Base-by-base conservation (phyloP, 495 filamentous ascomycete species). In the Terfezia claveryi region DNA sequence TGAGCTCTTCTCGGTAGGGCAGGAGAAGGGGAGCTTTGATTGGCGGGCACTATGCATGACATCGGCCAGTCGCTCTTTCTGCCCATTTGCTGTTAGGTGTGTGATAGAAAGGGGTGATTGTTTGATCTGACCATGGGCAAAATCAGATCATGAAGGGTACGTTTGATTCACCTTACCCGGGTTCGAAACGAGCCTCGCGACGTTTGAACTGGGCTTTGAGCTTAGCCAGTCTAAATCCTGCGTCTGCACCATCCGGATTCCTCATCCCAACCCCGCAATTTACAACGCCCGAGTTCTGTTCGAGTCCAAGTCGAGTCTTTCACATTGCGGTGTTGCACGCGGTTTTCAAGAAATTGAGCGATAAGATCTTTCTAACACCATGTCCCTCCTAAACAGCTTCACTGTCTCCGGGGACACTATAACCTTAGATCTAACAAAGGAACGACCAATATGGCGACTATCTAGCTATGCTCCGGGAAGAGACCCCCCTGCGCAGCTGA, bases 401-500 rank as follows among this genome's bases (percentile, higher is more conserved):
- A 49, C 59, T 16, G 61, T 63, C 17, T 62, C 60, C 8, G 53
- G 50, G 37, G 63, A 66, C 2, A 59, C 53, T 9, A 62, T 66
- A 20, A 59, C 56, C 20, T 38, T 44, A n/a, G 63, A 66, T 50
- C 51, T 66, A 10, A 61, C 52, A 9, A 51, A 51, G 23, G 63
- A 66, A 49, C 52, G 56, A 23, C 60, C 63, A 10, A 62, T 54
- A 7, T 66, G 63, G 63, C 54, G 44, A 27, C 56, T 66, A 14
- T 66, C 63, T 11, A 66, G 64, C 38, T 66, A 62, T 49, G 63
- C 64, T 10, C 63, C 63, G 23, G 63, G 62, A 10, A 66, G 65
- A 54, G 63, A 65, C 23, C 63, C 63, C 10, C 63, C 63, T 10
- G 50, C 54, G 11, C 63, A 66, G 38, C 54, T 66, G 44, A 65